Evolutionary conservation across 495 filamentous ascomycete species (phyloP).

Genomic region (Neurospora discreta): DNA sequence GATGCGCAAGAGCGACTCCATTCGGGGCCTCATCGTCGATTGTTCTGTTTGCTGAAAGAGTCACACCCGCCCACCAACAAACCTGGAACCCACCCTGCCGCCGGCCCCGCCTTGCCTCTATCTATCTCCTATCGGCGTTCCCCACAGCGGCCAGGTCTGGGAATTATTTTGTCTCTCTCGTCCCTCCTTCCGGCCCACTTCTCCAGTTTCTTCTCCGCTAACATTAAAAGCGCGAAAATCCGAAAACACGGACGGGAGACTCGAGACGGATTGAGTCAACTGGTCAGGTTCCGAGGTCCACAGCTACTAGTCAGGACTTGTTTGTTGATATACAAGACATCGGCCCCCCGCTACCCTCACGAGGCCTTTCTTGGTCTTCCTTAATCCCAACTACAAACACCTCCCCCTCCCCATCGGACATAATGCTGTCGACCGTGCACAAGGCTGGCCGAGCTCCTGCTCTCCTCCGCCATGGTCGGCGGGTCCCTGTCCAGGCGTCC

Average conservation of each 20-base stretch:
- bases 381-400: not conserved
- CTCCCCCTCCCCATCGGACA: conserved; percentile 2
- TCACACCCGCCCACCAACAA: conserved; percentile 6
- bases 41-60: conserved; percentile 6
- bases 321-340: not conserved
- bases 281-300: conserved; percentile 9
- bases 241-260: conserved; percentile 8
- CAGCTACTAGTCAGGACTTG: conserved; percentile 3
- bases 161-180: conserved; percentile 6
- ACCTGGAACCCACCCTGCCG: not conserved
- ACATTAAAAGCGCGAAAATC: conserved; percentile 1
- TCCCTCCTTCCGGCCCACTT: conserved; percentile 4
- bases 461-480: conserved; percentile 37
- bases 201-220: not conserved
- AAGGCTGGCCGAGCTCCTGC: conserved; percentile 39
- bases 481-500: conserved; percentile 24
- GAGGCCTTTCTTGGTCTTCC: not conserved
- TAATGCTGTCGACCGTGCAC: conserved; percentile 28
- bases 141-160: conserved; percentile 12
- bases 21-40: not conserved
- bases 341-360: not conserved
- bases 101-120: not conserved
- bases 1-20: not conserved
- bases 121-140: conserved; percentile 19
- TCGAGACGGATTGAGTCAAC: conserved; percentile 12